These are phyloP conservation scores for Lasiodiplodia hormozganensis DNA, from an alignment of 2,329 filamentous ascomycete species.

Conservation along the genomic window DNA sequence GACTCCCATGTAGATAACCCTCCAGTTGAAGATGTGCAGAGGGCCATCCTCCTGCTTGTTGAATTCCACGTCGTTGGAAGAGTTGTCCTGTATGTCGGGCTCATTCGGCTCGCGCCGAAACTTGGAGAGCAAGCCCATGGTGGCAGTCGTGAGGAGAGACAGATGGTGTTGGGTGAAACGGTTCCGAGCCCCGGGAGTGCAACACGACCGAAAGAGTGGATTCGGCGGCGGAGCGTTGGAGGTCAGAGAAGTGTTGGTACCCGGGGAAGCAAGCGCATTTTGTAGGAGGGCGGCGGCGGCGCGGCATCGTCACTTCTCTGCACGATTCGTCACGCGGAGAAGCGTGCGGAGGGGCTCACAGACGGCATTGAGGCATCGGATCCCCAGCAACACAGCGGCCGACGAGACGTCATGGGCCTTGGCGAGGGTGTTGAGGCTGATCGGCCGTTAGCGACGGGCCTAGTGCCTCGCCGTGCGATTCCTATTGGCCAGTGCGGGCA, in stretches of 20 bases:
- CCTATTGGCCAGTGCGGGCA: slow-evolving; percentile 4
- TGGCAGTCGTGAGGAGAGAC: neutral
- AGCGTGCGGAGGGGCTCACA: neutral
- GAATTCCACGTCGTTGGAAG: slow-evolving; percentile 9
- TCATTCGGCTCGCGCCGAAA: slow-evolving; percentile 21
- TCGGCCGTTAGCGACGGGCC: neutral
- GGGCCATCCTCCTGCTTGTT: slow-evolving; percentile 10
- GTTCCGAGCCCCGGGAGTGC: neutral
- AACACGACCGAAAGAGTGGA: neutral
- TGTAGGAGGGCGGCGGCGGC: neutral
- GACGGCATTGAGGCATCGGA: neutral
- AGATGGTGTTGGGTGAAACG: neutral
- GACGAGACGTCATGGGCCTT: slow-evolving; percentile 16
- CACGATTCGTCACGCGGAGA: slow-evolving; percentile 3
- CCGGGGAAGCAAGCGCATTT: neutral
- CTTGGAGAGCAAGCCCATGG: slow-evolving; percentile 17
- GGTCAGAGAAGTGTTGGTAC: neutral
- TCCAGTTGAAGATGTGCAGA: slow-evolving; percentile 20
- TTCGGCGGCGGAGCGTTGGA: neutral
- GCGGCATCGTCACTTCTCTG: slow-evolving; percentile 1
- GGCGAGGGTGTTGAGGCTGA: slow-evolving; percentile 19
- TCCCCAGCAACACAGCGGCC: neutral
- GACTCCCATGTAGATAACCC: slow-evolving; percentile 37
- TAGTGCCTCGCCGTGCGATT: neutral
- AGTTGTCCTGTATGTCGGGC: neutral